Base-by-base conservation (phyloP, 441 rosid species). In the Adansonia grandidieri region DNA sequence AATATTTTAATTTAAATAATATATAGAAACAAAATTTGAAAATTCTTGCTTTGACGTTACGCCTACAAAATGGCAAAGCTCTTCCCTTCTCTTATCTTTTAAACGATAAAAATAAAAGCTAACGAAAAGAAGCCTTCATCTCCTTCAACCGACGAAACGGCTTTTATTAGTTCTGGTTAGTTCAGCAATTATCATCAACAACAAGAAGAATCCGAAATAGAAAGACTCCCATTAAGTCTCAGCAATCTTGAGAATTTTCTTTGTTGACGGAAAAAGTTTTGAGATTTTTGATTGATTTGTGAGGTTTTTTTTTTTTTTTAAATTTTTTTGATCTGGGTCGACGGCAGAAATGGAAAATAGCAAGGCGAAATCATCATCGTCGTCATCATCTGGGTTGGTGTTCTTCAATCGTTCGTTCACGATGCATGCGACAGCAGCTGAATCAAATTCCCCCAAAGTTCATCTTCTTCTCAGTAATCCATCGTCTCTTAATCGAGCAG, bases 391-490 rank as follows among this genome's bases (percentile, higher is more conserved):
- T 0, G 2, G 71, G 20, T 56, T 85, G 20, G 76, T 84, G 2
- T 50, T 83, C 32, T 89, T 92, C 77, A 91, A 81, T 75, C 88
- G 97, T 50, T 93, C 97, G 64, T 50, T 85, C 45, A 94, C 97
- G 44, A 79, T 88, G 62, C 91, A 86, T 71, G 71, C 89, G 42
- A 61, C 85, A 10, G 19, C 81, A n/a, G 73, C 40, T n/a, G 89
- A 85, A 45, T 70, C 83, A 4, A 48, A 14, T 61, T 77, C 78
- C 60, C 78, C 82, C 22, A 89, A 89, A 79, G 24, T 87, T 15
- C 80, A 37, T 60, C 78, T 74, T 19, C 81, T 76, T n/a, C 58
- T 68, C 58, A 57, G 22, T 24, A 75, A 78, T 71, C 85, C 86
- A 2, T 83, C 86, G 9, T 83, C 90, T 45, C 74, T 90, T 32